A percentile compares a stretch with the other conserved stretches of the same genome.
phyloP scores from a whole-genome alignment of 1,284 basidiomycete genomes.

The Microbotryum violaceum region DNA sequence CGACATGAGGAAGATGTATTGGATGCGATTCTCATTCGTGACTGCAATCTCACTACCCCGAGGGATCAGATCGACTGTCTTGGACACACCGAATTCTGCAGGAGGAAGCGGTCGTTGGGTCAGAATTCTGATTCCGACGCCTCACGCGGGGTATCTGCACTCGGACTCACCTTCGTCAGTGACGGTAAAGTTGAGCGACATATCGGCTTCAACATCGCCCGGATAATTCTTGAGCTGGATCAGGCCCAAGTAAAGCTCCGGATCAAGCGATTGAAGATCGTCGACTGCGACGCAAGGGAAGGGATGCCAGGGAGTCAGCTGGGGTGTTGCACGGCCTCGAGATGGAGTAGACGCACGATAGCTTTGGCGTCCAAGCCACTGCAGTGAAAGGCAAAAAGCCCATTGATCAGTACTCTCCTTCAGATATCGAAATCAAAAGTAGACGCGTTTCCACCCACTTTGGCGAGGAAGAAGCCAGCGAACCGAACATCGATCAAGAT shows the following conservation, averaged over 20 bases:
- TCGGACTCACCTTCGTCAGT: conserved; percentile 62
- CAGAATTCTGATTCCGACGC: background rate
- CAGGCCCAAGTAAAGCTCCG: conserved; percentile 84
- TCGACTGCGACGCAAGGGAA: conserved; percentile 49
- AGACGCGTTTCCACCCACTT: conserved; percentile 48
- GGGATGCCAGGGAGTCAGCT: background rate
- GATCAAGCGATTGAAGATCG: conserved; percentile 83
- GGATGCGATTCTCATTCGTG: conserved; percentile 78
- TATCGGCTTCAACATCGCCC: conserved; percentile 70
- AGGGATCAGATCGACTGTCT: conserved; percentile 70
- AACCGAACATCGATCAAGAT: conserved; percentile 95
- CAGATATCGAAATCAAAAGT: conserved; percentile 35
- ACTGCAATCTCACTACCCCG: conserved; percentile 79
- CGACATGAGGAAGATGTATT: conserved; percentile 80
- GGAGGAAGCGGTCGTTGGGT: conserved; percentile 5
- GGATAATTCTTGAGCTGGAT: conserved; percentile 88
- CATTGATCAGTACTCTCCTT: background rate
- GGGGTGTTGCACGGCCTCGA: background rate
- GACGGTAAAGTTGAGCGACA: conserved; percentile 87
- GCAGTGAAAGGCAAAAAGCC: conserved; percentile 36
- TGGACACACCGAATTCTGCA: conserved; percentile 75
- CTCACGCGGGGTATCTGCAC: background rate
- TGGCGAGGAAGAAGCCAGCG: conserved; percentile 88
- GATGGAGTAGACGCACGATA: conserved; percentile 44
- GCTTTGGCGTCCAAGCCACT: conserved; percentile 76